Evolutionary conservation across 2,329 filamentous ascomycete genomes (phyloP).

Genomic region (Sporothrix curviconia): DNA sequence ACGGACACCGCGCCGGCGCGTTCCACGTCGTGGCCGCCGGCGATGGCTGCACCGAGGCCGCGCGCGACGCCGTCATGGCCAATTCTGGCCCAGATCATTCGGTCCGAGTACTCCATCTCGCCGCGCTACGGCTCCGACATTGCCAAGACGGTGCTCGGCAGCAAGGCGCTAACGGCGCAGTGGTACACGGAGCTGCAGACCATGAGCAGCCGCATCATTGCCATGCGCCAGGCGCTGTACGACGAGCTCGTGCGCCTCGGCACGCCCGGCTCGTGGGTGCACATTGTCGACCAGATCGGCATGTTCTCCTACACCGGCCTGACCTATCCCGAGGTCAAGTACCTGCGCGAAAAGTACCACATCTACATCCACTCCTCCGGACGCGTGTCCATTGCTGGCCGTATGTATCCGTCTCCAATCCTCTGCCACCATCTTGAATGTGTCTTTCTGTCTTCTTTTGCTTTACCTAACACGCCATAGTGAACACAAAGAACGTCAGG

Average conservation of each 20-base stretch:
- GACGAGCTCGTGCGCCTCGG: constrained; percentile 73
- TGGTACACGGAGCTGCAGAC: constrained; percentile 89
- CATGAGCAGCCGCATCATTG: constrained; percentile 92
- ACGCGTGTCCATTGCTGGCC: constrained; percentile 92
- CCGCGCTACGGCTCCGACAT: constrained; percentile 91
- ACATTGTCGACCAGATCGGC: constrained; percentile 93
- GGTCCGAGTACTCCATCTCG: constrained; percentile 95
- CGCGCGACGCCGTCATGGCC: constrained; percentile 52
- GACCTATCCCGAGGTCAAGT: constrained; percentile 63
- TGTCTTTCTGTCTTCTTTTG: not conserved
- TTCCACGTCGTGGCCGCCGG: constrained; percentile 81
- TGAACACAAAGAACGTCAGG: constrained; percentile 86
- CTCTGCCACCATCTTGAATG: too few relatives aligned
- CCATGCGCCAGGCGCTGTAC: constrained; percentile 76
- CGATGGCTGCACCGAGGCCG: constrained; percentile 22
- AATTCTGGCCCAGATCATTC: constrained; percentile 81
- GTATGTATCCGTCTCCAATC: not conserved
- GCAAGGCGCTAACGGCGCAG: constrained; percentile 70
- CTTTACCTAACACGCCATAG: not conserved
- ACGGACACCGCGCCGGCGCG: constrained; percentile 90
- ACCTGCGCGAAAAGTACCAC: constrained; percentile 63
- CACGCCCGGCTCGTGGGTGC: constrained; percentile 89
- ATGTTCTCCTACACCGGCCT: constrained; percentile 97
- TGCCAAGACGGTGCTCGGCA: constrained; percentile 76
- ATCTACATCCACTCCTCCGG: constrained; percentile 97